These are phyloP conservation scores for Metrosideros polymorpha DNA, from an alignment of 441 rosid genomes.

Conservation along the genomic window DNA sequence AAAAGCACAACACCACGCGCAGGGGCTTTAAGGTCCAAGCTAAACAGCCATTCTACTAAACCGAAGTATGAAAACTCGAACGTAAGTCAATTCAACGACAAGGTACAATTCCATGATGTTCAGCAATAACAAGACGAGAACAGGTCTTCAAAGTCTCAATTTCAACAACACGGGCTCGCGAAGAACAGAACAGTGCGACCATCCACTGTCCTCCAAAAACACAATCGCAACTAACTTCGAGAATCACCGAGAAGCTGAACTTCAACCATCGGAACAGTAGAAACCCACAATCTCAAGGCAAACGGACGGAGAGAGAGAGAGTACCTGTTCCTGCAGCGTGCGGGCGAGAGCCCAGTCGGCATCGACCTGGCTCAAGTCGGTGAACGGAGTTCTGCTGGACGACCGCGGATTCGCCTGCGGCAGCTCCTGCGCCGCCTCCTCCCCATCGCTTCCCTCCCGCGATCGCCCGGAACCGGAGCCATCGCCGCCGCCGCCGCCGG, in stretches of 20 bases:
- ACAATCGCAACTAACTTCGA: background rate
- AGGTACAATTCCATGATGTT: background rate
- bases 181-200: background rate
- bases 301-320: background rate
- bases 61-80: background rate
- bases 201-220: background rate
- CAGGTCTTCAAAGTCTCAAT: background rate
- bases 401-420: background rate
- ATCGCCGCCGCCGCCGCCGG: background rate
- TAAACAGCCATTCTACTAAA: background rate
- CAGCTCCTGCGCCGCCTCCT: background rate
- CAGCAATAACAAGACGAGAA: background rate
- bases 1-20: background rate
- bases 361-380: slow-evolving; percentile 76
- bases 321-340: slow-evolving; percentile 92
- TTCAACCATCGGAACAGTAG: background rate
- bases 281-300: background rate
- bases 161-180: background rate
- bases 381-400: slow-evolving; percentile 47
- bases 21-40: background rate
- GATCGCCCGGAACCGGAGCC: background rate
- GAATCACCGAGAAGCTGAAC: background rate
- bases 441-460: background rate
- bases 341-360: slow-evolving; percentile 95
- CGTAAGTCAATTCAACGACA: background rate